Conservation (phyloP, 768 basidiomycete species). For the Lactarius evosmus region DNA sequence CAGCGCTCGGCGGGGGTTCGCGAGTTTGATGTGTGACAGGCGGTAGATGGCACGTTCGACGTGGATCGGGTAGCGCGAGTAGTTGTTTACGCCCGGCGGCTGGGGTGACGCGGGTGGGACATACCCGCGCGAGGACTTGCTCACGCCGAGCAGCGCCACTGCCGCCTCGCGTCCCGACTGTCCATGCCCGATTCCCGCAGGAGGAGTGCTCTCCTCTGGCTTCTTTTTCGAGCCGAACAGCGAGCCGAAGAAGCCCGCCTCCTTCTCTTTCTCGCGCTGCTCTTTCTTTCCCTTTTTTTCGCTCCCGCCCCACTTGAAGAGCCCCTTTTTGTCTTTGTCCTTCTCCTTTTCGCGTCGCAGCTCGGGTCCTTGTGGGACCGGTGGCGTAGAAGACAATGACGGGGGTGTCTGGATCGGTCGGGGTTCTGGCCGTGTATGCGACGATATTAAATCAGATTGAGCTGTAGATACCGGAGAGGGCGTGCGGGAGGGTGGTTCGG, state of each 20-base stretch:
- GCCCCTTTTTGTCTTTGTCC: slow-evolving; percentile 62
- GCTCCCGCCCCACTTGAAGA: slow-evolving; percentile 41
- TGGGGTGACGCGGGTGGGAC: slow-evolving; percentile 62
- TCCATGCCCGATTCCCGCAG: slow-evolving; percentile 36
- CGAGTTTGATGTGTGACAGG: slow-evolving; percentile 96
- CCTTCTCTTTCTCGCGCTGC: slow-evolving; percentile 60
- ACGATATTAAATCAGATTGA: slow-evolving; percentile 1
- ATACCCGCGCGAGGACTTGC: slow-evolving; percentile 71
- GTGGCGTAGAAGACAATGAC: slow-evolving; percentile 20
- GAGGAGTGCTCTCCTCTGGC: slow-evolving; percentile 61
- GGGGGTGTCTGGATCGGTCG: slow-evolving; percentile 22
- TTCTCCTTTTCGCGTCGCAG: slow-evolving; percentile 69
- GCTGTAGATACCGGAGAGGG: slow-evolving; percentile 48
- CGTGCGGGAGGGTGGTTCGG: slow-evolving; percentile 45
- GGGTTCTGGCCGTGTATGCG: slow-evolving; percentile 13
- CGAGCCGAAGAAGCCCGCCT: slow-evolving; percentile 87
- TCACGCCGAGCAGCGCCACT: slow-evolving; percentile 78
- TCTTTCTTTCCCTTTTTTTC: slow-evolving; percentile 51
- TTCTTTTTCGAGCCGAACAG: slow-evolving; percentile 88
- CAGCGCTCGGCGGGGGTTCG: slow-evolving; percentile 91
- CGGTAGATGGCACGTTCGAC: slow-evolving; percentile 98
- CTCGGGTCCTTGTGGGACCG: slow-evolving; percentile 61
- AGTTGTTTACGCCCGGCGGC: slow-evolving; percentile 38
- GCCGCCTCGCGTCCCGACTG: slow-evolving; percentile 77
- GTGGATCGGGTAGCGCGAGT: slow-evolving; percentile 92